Evolutionary conservation across 2,329 filamentous ascomycete species (phyloP), one percentile per base, ranked within the genome.

Genomic region (Calonectria hawksworthii): DNA sequence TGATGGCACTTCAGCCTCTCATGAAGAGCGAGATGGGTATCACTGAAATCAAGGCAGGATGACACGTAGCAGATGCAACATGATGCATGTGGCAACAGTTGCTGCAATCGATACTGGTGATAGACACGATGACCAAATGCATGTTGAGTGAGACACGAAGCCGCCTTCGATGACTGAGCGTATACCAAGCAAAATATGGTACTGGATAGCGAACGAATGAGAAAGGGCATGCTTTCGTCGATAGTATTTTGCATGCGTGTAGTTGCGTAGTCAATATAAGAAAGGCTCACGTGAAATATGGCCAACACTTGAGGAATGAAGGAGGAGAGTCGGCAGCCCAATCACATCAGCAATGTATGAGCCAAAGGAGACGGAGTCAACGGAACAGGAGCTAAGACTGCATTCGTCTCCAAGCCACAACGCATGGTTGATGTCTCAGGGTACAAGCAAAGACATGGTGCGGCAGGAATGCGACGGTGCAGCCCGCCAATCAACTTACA

Each of bases 401-500:
- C 41, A 66, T 73, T 41, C 56, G 67, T 50, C 41, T 30, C 34
- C 28, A 68, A 73, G 54, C 54, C 44, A 72, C 70, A 34, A 68
- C 34, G 30, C 34, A 54, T 54, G n/a, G 65, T 16, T 54, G 21
- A 36, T 59, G 47, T 56, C 61, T 73, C 41, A 59, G 47, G 41
- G 34, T 16, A 28, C 59, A 52, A 72, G 63, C 68, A 61, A 56
- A 51, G 36, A 32, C 32, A 61, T 51, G 76, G 75, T 70, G 64
- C 28, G 68, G 32, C 23, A 66, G 75, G 67, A 74, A 75, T 67
- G 68, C 16, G 54, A 38, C 61, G 26, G 30, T 28, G 61, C 47
- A 52, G 16, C 71, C 76, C 78, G 75, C 79, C 79, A 81, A 81
- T 81, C 80, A 81, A 81, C 80, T 81, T 81, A 81, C 80, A 81